Evolutionary conservation across 2,329 filamentous ascomycete genomes (phyloP).

Genomic region (Fusarium coicis): DNA sequence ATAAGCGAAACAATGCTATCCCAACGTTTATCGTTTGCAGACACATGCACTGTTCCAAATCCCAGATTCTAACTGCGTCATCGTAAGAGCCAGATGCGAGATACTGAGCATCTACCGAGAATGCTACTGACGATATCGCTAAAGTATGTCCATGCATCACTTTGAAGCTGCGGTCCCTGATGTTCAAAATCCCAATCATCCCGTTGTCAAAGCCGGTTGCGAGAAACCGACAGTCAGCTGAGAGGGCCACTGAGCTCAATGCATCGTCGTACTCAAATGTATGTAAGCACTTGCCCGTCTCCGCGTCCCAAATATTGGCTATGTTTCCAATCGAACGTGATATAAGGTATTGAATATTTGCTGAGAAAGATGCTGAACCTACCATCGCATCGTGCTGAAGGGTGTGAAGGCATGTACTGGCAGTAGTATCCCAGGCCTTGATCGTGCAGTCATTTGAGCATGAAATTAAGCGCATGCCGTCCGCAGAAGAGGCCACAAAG

Average conservation of each 20-base stretch:
- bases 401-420: not conserved
- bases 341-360: not conserved
- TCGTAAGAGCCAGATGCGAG: fast-evolving
- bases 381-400: fast-evolving
- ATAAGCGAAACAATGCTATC: fast-evolving
- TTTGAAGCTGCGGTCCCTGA: fast-evolving
- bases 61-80: fast-evolving
- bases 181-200: fast-evolving
- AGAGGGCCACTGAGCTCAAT: fast-evolving
- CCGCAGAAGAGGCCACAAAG: fast-evolving
- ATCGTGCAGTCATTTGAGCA: fast-evolving
- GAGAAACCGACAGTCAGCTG: not conserved
- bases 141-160: fast-evolving
- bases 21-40: fast-evolving
- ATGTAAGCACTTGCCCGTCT: fast-evolving
- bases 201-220: fast-evolving
- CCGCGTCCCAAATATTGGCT: fast-evolving
- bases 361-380: fast-evolving
- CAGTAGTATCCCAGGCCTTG: not conserved
- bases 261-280: fast-evolving
- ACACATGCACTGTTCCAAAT: fast-evolving
- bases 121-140: fast-evolving
- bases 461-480: not conserved
- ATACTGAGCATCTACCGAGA: fast-evolving
- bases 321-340: not conserved